phyloP scores from a whole-genome alignment of 1,284 basidiomycete genomes.

The Trichosporon coremiiforme region DNA sequence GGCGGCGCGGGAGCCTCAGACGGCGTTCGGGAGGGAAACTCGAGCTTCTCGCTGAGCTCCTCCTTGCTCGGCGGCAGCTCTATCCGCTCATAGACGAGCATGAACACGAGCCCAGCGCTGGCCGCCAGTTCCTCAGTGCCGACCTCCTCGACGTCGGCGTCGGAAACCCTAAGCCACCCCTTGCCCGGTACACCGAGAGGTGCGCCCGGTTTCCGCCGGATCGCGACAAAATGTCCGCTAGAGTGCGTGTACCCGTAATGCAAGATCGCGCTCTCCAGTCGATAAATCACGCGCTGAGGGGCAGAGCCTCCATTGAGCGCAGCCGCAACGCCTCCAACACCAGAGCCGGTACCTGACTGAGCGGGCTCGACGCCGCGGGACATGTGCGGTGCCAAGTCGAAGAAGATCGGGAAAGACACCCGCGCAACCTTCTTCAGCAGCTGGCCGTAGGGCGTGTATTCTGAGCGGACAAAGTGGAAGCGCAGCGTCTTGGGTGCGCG shows the following conservation, averaged over 20 bases:
- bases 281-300: slow-evolving; percentile 65
- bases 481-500: slow-evolving; percentile 79
- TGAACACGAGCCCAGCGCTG: slow-evolving; percentile 65
- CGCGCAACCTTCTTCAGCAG: slow-evolving; percentile 77
- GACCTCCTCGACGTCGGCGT: slow-evolving; percentile 77
- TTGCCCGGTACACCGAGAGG: slow-evolving; percentile 36
- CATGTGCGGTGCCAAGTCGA: slow-evolving; percentile 77
- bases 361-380: slow-evolving; percentile 46
- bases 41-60: slow-evolving; percentile 4
- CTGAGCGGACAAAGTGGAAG: slow-evolving; percentile 82
- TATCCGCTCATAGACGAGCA: slow-evolving; percentile 87
- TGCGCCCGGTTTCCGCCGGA: slow-evolving; percentile 71
- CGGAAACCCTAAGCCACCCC: slow-evolving; percentile 78
- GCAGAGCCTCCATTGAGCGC: not conserved
- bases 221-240: slow-evolving; percentile 89
- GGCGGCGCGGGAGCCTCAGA: not conserved
- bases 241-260: slow-evolving; percentile 81
- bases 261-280: slow-evolving; percentile 77
- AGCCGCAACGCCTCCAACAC: not conserved
- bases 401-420: slow-evolving; percentile 77
- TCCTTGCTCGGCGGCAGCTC: slow-evolving; percentile 29
- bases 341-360: not conserved
- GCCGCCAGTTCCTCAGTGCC: slow-evolving; percentile 71
- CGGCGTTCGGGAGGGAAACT: not conserved
- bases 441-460: slow-evolving; percentile 68